Conservation (phyloP, 2,329 filamentous ascomycete genomes). For the Lachnellula arida region DNA sequence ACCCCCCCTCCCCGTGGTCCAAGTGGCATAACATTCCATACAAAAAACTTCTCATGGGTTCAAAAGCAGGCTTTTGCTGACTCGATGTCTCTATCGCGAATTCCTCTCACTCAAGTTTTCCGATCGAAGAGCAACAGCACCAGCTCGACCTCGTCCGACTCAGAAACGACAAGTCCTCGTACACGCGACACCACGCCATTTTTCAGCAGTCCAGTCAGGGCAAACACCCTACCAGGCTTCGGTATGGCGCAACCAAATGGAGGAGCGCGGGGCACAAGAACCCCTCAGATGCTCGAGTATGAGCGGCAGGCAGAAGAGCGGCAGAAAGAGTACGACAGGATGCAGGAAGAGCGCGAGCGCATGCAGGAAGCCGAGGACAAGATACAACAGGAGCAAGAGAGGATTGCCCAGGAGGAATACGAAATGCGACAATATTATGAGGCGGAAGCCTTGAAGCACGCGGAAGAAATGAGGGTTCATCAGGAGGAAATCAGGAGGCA, state of each 20-base stretch:
- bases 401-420: conserved; percentile 31
- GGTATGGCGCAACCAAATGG: conserved; percentile 1
- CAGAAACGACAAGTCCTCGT: background rate
- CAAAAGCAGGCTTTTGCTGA: background rate
- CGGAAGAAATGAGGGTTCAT: conserved; percentile 28
- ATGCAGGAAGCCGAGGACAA: conserved; percentile 23
- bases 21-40: background rate
- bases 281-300: conserved; percentile 29
- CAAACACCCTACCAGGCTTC: background rate
- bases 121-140: conserved; percentile 12
- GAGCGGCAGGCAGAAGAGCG: conserved; percentile 30
- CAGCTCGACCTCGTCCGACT: conserved; percentile 4
- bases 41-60: background rate
- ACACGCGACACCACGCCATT: background rate
- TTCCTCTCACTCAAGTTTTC: conserved; percentile 22
- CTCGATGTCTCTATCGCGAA: conserved; percentile 34
- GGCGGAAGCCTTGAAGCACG: conserved; percentile 29
- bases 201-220: background rate
- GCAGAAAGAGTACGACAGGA: conserved; percentile 24
- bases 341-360: conserved; percentile 25
- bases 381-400: conserved; percentile 24
- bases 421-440: conserved; percentile 32
- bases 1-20: background rate
- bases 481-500: conserved; percentile 29
- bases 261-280: conserved; percentile 24